These are phyloP conservation scores for Coemansia sp. DNA, from an alignment of 192 early-diverging fungal genomes.

Conservation along the genomic window DNA sequence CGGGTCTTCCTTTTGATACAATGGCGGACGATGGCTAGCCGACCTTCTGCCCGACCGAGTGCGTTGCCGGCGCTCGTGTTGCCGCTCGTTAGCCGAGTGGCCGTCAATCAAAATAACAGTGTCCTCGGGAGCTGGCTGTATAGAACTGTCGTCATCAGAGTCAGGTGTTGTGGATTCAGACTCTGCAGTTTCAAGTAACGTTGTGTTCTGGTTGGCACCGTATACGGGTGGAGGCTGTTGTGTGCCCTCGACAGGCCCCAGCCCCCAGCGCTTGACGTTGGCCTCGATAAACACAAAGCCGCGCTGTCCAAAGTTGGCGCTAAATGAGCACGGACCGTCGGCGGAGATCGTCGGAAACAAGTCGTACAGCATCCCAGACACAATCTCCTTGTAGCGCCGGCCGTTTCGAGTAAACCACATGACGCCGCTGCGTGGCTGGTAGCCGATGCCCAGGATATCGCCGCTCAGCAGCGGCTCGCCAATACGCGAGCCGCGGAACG, in stretches of 20 bases:
- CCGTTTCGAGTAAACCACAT: slow-evolving; percentile 79
- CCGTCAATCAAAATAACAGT: slow-evolving; percentile 28
- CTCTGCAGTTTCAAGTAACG: slow-evolving; percentile 56
- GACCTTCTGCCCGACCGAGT: slow-evolving; percentile 15
- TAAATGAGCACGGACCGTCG: slow-evolving; percentile 54
- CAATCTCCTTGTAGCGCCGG: slow-evolving; percentile 66
- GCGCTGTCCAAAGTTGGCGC: slow-evolving; percentile 75
- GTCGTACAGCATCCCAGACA: slow-evolving; percentile 69
- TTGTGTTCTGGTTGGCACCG: slow-evolving; percentile 68
- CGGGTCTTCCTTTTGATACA: slow-evolving; percentile 50
- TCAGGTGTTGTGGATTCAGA: slow-evolving; percentile 6
- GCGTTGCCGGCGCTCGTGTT: slow-evolving; percentile 4
- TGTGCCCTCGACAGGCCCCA: slow-evolving; percentile 70
- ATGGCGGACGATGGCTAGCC: slow-evolving; percentile 28
- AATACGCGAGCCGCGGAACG: slow-evolving; percentile 63
- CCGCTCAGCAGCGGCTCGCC: slow-evolving; percentile 69
- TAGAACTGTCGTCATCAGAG: slow-evolving; percentile 20
- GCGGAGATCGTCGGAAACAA: slow-evolving; percentile 61
- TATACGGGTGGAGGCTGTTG: slow-evolving; percentile 74
- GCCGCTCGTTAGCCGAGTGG: not conserved
- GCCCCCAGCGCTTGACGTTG: slow-evolving; percentile 81
- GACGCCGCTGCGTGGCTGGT: slow-evolving; percentile 70
- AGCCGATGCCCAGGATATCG: slow-evolving; percentile 77
- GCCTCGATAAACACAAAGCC: slow-evolving; percentile 85
- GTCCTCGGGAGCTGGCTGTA: slow-evolving; percentile 10